Evolutionary conservation across 192 early-diverging fungal genomes (phyloP), one percentile per base, ranked within the genome.

Genomic region (Backusella tuberculispora): DNA sequence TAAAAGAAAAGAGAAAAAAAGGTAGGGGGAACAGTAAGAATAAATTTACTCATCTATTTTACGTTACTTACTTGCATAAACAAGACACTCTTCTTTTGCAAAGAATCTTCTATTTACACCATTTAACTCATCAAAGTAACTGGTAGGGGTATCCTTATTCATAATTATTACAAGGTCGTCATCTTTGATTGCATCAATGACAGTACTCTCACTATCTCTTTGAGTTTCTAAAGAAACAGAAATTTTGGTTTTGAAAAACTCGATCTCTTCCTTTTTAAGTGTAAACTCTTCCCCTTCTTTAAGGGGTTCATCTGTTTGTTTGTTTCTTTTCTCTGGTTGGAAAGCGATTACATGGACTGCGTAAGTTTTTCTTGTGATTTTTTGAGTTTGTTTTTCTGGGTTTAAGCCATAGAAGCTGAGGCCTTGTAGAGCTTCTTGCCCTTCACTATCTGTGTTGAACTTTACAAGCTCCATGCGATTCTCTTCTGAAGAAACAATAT

Each of bases 1-100:
- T 12, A 10, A 19, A 60, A 24, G 3, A 60, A 19, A 5, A 60
- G 2, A 60, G 19, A 60, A 21, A 60, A 21, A 19, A 7, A 19
- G 19, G 19, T 60, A 34, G 2, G 29, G 29, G 29, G 29, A 34
- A 34, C 29, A 56, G 53, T 26, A 56, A 56, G 24, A 12, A 4
- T 24, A 9, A 24, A 12, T 24, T 3, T 24, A 5, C 21, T 17
- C 4, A 12, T 24, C 5, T 8, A 12, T n/a, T 12, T 12, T 56
- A n/a, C 10, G 10, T 46, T 69, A 69, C 67, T 69, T 69, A 69
- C 67, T 69, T 8, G 67, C 44, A 47, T 69, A 69, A 12, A 69
- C 67, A 44, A 69, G 17, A 7, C 67, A 69, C 12, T 69, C 67
- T 69, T 69, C 44, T 12, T 69, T 14, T 29, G 67, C 44, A 69